Evolutionary conservation across 2,329 filamentous ascomycete species (phyloP).

Genomic region (Dothidotthia symphoricarpi): DNA sequence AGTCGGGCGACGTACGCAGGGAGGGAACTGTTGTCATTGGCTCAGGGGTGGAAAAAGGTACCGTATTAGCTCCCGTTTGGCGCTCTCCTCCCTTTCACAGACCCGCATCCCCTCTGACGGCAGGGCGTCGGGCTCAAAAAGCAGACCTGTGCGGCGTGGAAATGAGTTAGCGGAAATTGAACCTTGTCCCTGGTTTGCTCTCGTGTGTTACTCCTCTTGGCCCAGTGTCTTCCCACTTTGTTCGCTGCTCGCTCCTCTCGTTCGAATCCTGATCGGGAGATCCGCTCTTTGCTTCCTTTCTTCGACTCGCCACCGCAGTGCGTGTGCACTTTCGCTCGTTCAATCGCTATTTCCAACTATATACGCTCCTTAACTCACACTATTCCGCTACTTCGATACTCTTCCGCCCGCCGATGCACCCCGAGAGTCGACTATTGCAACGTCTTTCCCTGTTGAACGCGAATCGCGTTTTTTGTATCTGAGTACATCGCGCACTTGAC

Average conservation of each 20-base stretch:
- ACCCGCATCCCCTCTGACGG: no score
- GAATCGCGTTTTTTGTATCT: slow-evolving; percentile 3
- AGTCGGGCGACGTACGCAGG: no score
- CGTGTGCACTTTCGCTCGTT: slow-evolving; percentile 27
- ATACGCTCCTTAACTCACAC: slow-evolving; percentile 24
- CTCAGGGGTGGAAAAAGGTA: not conserved
- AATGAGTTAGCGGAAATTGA: not conserved
- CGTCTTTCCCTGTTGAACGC: slow-evolving; percentile 4
- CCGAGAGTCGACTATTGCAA: slow-evolving; percentile 4
- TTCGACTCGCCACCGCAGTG: slow-evolving; percentile 20
- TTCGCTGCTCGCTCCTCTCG: not conserved
- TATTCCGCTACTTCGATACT: slow-evolving; percentile 21
- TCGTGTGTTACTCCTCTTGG: not conserved
- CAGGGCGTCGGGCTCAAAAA: not conserved
- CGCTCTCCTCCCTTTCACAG: no score
- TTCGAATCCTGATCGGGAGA: slow-evolving; percentile 14
- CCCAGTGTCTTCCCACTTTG: not conserved
- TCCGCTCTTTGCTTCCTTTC: slow-evolving; percentile 19
- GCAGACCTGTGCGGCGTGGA: not conserved
- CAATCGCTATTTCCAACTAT: slow-evolving; percentile 14
- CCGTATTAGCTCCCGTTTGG: no score
- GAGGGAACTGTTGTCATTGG: not conserved
- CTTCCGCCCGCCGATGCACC: slow-evolving; percentile 14
- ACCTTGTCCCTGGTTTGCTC: not conserved
- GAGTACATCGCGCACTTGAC: slow-evolving; percentile 1